Evolutionary conservation across 192 early-diverging fungal species (phyloP).

Genomic region (Irineochytrium annulatum): DNA sequence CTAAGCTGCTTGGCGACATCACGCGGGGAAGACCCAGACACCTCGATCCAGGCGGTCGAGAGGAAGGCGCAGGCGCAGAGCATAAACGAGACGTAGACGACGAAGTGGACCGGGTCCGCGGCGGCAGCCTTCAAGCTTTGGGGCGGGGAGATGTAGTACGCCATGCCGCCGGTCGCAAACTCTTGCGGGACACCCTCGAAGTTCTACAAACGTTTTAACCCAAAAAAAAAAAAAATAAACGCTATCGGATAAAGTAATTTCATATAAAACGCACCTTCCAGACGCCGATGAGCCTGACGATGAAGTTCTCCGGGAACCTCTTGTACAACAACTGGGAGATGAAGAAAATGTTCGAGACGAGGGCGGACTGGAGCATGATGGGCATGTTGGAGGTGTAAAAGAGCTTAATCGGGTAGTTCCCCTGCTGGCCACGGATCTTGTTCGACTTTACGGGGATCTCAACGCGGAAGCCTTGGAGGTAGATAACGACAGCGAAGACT

Average conservation of each 20-base stretch:
- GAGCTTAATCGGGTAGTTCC: conserved; percentile 98
- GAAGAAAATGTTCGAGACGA: conserved; percentile 96
- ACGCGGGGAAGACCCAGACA: conserved; percentile 94
- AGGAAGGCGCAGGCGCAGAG: conserved; percentile 91
- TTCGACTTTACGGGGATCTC: conserved; percentile 99
- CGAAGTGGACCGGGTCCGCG: conserved; percentile 92
- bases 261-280: conserved; percentile 61
- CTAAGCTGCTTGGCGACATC: conserved; percentile 98
- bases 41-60: conserved; percentile 99
- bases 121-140: conserved; percentile 77
- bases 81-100: conserved; percentile 92
- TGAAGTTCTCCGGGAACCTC: conserved; percentile 93
- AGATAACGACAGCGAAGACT: conserved; percentile 63
- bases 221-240: conserved; percentile 5
- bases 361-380: conserved; percentile 98
- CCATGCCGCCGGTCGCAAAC: conserved; percentile 86
- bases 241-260: not conserved
- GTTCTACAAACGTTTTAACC: conserved; percentile 48
- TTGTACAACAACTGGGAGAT: conserved; percentile 98
- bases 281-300: conserved; percentile 90
- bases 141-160: conserved; percentile 99
- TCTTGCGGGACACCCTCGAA: conserved; percentile 94
- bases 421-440: conserved; percentile 92
- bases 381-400: conserved; percentile 99
- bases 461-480: conserved; percentile 99